Percentiles rank a stretch among this genome's conserved stretches.
Conservation (phyloP, 257 asterid genomes). For the Penstemon barbatus region DNA sequence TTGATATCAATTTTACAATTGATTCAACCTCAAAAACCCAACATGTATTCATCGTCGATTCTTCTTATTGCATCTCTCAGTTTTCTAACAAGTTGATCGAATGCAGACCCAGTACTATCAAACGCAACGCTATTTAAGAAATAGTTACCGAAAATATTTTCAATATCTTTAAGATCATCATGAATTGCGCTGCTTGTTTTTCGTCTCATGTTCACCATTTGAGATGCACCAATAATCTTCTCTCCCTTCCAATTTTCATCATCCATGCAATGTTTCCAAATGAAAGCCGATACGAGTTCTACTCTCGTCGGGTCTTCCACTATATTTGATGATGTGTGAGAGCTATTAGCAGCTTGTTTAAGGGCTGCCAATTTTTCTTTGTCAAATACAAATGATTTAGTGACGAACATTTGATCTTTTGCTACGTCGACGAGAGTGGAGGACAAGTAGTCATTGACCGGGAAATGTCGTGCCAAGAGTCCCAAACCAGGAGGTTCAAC, state of each 20-base stretch:
- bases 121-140: too few relatives aligned
- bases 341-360: conserved; percentile 12
- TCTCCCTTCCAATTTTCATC: not conserved
- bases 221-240: conserved; percentile 18
- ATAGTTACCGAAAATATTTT: conserved; percentile 32
- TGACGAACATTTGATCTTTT: conserved; percentile 23
- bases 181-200: conserved; percentile 24
- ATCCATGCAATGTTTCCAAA: conserved; percentile 37
- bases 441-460: conserved; percentile 29
- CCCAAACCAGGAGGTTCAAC: conserved; percentile 9
- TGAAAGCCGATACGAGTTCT: conserved; percentile 41
- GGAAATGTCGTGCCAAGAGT: conserved; percentile 22
- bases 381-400: conserved; percentile 33
- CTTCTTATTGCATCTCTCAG: conserved; percentile 37
- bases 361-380: conserved; percentile 32
- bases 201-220: conserved; percentile 30
- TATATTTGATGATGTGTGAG: not conserved
- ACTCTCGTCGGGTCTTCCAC: conserved; percentile 40
- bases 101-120: too few relatives aligned
- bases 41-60: conserved; percentile 28
- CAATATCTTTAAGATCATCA: not conserved
- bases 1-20: too few relatives aligned
- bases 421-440: conserved; percentile 17
- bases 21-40: too few relatives aligned
- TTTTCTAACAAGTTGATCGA: conserved; percentile 5